These are phyloP conservation scores for Lactarius sp. DNA, from an alignment of 768 basidiomycete genomes.

Conservation along the genomic window DNA sequence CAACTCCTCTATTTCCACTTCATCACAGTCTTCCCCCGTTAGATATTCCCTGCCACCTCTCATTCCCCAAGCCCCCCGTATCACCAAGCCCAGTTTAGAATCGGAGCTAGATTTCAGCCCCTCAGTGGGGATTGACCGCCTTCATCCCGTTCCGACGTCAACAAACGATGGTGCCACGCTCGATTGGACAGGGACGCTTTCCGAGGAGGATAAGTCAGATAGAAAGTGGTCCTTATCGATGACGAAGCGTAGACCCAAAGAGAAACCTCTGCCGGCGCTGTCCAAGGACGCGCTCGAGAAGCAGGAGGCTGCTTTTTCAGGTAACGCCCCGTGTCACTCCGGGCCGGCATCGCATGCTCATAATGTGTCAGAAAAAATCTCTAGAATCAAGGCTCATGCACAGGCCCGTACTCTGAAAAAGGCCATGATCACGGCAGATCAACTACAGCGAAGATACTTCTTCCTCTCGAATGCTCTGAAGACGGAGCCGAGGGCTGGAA, in stretches of 20 bases:
- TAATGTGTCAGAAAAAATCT: slow-evolving; percentile 47
- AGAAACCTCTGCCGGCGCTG: slow-evolving; percentile 45
- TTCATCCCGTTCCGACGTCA: slow-evolving; percentile 66
- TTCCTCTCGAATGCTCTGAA: slow-evolving; percentile 43
- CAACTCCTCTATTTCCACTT: slow-evolving; percentile 28
- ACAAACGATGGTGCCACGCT: slow-evolving; percentile 63
- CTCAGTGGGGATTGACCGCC: slow-evolving; percentile 43
- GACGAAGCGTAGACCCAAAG: slow-evolving; percentile 55
- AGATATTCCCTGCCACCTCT: slow-evolving; percentile 30
- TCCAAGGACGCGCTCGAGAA: slow-evolving; percentile 47
- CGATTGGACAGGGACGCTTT: slow-evolving; percentile 61
- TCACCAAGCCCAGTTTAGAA: slow-evolving; percentile 27
- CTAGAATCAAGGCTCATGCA: slow-evolving; percentile 45
- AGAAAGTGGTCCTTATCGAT: slow-evolving; percentile 57
- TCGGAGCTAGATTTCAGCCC: slow-evolving; percentile 69
- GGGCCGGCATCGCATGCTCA: not conserved
- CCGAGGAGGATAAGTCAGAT: slow-evolving; percentile 55
- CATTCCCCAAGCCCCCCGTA: slow-evolving; percentile 29
- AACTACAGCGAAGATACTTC: slow-evolving; percentile 60
- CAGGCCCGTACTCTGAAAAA: slow-evolving; percentile 56
- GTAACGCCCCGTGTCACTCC: slow-evolving; percentile 34
- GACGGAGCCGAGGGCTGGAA: slow-evolving; percentile 34
- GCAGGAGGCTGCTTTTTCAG: slow-evolving; percentile 53
- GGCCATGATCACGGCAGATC: slow-evolving; percentile 58
- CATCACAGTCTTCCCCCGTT: slow-evolving; percentile 25